These are phyloP conservation scores for Pelargonium myrrhifolium DNA, from an alignment of 441 rosid species.

Conservation along the genomic window DNA sequence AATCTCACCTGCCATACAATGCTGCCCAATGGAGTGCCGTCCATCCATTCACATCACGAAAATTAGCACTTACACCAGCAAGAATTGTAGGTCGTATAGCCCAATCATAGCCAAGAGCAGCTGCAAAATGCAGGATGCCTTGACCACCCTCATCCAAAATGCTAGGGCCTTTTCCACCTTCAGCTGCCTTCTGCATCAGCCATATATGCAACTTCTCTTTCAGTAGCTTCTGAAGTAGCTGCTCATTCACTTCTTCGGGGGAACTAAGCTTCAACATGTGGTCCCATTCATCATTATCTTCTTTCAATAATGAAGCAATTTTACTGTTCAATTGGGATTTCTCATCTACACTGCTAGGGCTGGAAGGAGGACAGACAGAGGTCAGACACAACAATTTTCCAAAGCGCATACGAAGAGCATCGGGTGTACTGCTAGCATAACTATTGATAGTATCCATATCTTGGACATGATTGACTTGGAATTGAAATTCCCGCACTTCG, in stretches of 20 bases:
- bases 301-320: conserved; percentile 55
- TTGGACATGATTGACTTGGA: conserved; percentile 29
- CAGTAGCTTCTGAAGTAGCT: conserved; percentile 52
- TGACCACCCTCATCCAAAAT: conserved; percentile 78
- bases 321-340: conserved; percentile 45
- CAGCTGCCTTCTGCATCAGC: conserved; percentile 68
- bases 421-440: conserved; percentile 30
- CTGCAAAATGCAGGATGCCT: conserved; percentile 86
- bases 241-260: conserved; percentile 39
- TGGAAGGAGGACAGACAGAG: conserved; percentile 17
- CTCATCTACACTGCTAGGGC: conserved; percentile 23
- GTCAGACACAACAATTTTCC: conserved; percentile 49
- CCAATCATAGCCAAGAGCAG: conserved; percentile 92
- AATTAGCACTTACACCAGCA: conserved; percentile 80
- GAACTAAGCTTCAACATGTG: conserved; percentile 39
- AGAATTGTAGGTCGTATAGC: conserved; percentile 68
- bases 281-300: conserved; percentile 50
- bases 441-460: conserved; percentile 29
- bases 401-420: conserved; percentile 50
- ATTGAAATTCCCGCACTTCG: conserved; percentile 93
- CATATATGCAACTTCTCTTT: conserved; percentile 68
- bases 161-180: conserved; percentile 80
- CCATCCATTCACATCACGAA: conserved; percentile 91
- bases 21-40: conserved; percentile 99
- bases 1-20: conserved; percentile 62